phyloP scores from a whole-genome alignment of 148 eudicot species.

The Amaranthus palmeri region DNA sequence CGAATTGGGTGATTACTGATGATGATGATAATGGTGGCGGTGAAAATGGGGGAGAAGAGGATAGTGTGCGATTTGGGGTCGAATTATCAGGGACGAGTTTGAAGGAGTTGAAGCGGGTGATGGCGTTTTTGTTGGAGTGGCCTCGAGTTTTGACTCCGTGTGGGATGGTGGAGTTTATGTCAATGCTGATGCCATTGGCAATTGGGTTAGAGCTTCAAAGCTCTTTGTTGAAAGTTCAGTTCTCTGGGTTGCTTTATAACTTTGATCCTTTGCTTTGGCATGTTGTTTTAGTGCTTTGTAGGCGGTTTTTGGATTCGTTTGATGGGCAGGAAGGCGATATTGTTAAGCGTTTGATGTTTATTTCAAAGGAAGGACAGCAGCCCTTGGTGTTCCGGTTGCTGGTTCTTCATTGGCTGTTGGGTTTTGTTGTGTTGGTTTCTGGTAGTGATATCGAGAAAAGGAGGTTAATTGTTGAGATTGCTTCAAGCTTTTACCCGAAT shows the following conservation, averaged over 20 bases:
- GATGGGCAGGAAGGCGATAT: slow-evolving; percentile 64
- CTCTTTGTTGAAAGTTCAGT: slow-evolving; percentile 87
- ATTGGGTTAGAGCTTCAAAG: slow-evolving; percentile 68
- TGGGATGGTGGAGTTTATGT: slow-evolving; percentile 73
- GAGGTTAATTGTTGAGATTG: slow-evolving; percentile 34
- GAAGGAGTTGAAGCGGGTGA: slow-evolving; percentile 71
- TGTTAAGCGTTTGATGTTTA: slow-evolving; percentile 46
- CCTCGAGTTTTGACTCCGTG: slow-evolving; percentile 58
- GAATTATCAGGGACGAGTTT: slow-evolving; percentile 36
- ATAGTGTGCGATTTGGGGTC: slow-evolving; percentile 22
- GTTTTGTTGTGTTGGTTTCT: slow-evolving; percentile 43
- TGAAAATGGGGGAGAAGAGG: slow-evolving; percentile 7
- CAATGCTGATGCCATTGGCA: slow-evolving; percentile 54
- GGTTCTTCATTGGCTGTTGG: slow-evolving; percentile 80
- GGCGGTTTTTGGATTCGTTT: slow-evolving; percentile 50
- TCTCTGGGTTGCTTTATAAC: slow-evolving; percentile 66
- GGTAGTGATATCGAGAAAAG: slow-evolving; percentile 35
- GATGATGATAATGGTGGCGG: slow-evolving; percentile 11
- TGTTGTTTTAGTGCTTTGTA: slow-evolving; percentile 53
- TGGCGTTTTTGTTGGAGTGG: slow-evolving; percentile 82
- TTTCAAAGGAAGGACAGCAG: slow-evolving; percentile 62
- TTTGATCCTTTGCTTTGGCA: slow-evolving; percentile 80
- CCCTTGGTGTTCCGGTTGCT: slow-evolving; percentile 69
- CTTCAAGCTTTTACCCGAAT: slow-evolving; percentile 57
- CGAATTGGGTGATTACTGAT: slow-evolving; percentile 34